Evolutionary conservation across 2,329 filamentous ascomycete genomes (phyloP), one percentile per base, ranked within the genome.

Genomic region (Chaetomium strumarium): DNA sequence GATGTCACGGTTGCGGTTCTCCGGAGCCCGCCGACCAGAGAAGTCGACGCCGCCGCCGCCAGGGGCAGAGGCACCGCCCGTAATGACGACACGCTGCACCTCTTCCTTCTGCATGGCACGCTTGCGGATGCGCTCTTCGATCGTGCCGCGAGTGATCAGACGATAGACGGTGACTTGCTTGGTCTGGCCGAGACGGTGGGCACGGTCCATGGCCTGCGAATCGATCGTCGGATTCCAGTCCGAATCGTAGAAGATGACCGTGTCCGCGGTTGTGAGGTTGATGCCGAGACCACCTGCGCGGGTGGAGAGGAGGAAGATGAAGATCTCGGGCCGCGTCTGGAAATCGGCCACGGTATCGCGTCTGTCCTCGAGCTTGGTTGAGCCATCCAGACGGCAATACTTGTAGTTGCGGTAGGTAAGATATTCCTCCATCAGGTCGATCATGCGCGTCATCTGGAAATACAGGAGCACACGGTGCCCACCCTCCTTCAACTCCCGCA

Each of bases 391-490:
- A 55, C 93, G 88, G 64, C 92, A 95, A 73, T 96, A 99, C 71
- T 95, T 96, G 84, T 96, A 97, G 73, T 97, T 96, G 68, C 93
- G 89, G 74, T 97, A 97, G 0, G 93, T 97, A 54, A 99, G 77
- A 63, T 97, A 99, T 71, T 99, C 93, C 69, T 99, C 93, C 88
- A 97, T 97, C 55, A 99, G 76, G 68, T 99, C 92, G 66, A 99
- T 97, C 93, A 99, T 99, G 66, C 89, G 88, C 4, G 93, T 99
- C 93, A 99, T 99, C 76, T 99, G 93, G 88, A 99, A 99, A 78
- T 99, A 99, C 17, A 99, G 76, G 49, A 99, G 77, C 19, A 99
- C 93, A 65, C 93, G 90, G 63, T 99, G 93, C 34, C 88, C 88
- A 58, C 87, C 88, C 57, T 90, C 86, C 78, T 97, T 99, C 64